A percentile compares a stretch with the other conserved stretches of the same genome.
Conservation (phyloP, 2,329 filamentous ascomycete genomes). For the Incumbomyces delicatus region DNA sequence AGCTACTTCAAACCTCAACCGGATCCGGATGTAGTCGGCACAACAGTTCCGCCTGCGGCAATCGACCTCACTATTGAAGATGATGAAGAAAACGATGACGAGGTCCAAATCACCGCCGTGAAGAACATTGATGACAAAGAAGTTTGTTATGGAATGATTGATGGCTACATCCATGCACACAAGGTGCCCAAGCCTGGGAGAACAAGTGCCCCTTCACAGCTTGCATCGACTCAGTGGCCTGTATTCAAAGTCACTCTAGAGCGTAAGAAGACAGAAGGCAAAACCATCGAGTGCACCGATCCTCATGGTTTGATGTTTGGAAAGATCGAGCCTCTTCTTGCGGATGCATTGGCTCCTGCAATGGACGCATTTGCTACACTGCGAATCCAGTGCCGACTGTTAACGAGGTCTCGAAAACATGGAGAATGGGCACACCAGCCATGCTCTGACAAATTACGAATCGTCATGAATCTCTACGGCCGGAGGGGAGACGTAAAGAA, state of each 20-base stretch:
- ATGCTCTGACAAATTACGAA: slow-evolving; percentile 51
- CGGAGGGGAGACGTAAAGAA: slow-evolving; percentile 54
- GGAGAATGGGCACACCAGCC: slow-evolving; percentile 56
- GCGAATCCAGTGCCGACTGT: slow-evolving; percentile 63
- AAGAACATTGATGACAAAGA: slow-evolving; percentile 16
- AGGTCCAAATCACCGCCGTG: slow-evolving; percentile 29
- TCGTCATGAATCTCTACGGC: slow-evolving; percentile 72
- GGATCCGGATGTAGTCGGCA: slow-evolving; percentile 33
- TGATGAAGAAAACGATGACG: slow-evolving; percentile 37
- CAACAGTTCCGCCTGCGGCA: slow-evolving; percentile 41
- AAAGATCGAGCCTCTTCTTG: slow-evolving; percentile 57
- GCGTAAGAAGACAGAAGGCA: slow-evolving; percentile 23
- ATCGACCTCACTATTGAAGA: slow-evolving; percentile 18
- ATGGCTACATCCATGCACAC: slow-evolving; percentile 15
- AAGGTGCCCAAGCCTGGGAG: slow-evolving; percentile 18
- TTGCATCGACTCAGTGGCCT: slow-evolving; percentile 16
- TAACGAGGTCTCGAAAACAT: slow-evolving; percentile 51
- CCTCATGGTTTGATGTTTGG: slow-evolving; percentile 63
- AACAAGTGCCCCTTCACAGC: neutral
- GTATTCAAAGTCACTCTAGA: slow-evolving; percentile 17
- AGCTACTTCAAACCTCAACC: slow-evolving; percentile 58
- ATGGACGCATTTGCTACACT: slow-evolving; percentile 60
- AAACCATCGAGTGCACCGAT: slow-evolving; percentile 64
- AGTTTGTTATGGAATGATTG: slow-evolving; percentile 19
- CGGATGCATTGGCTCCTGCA: slow-evolving; percentile 59